Conservation (phyloP, 2,329 filamentous ascomycete species). For the Neoarthrinium moseri region DNA sequence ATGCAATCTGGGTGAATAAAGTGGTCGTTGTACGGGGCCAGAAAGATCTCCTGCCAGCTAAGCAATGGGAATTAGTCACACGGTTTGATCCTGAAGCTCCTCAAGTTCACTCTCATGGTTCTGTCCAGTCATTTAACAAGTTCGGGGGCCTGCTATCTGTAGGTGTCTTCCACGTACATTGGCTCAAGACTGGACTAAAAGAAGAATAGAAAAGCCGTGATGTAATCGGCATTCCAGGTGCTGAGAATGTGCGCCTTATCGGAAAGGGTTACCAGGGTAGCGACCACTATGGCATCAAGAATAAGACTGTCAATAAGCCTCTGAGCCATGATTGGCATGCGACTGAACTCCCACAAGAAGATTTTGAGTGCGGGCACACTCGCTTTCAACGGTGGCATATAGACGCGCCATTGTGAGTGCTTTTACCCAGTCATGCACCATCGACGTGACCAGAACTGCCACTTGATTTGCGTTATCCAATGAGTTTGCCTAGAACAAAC, state of each 20-base stretch:
- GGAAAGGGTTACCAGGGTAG: slow-evolving; percentile 44
- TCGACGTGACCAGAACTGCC: no score
- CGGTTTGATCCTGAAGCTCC: slow-evolving; percentile 40
- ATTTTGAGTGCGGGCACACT: slow-evolving; percentile 38
- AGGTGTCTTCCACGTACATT: slow-evolving; percentile 9
- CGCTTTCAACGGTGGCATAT: slow-evolving; percentile 49
- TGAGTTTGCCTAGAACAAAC: no score
- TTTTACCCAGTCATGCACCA: no score
- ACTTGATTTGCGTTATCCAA: no score
- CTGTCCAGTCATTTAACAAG: slow-evolving; percentile 37
- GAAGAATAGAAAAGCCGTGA: slow-evolving; percentile 24
- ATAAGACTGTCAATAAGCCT: slow-evolving; percentile 27
- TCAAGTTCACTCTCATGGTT: slow-evolving; percentile 40
- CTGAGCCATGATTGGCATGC: slow-evolving; percentile 37
- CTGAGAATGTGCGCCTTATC: slow-evolving; percentile 42
- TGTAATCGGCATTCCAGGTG: slow-evolving; percentile 36
- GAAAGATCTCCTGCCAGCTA: slow-evolving; percentile 35
- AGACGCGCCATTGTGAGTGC: slow-evolving; percentile 44
- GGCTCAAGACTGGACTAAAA: slow-evolving; percentile 1
- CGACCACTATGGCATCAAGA: slow-evolving; percentile 41
- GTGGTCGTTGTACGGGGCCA: slow-evolving; percentile 42
- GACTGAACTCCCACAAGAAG: slow-evolving; percentile 26
- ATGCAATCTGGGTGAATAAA: slow-evolving; percentile 42
- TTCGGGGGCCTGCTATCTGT: slow-evolving; percentile 37
- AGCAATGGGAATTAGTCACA: slow-evolving; percentile 44